phyloP scores from a whole-genome alignment of 164 flowering plant species.

The Litsea cubeba region DNA sequence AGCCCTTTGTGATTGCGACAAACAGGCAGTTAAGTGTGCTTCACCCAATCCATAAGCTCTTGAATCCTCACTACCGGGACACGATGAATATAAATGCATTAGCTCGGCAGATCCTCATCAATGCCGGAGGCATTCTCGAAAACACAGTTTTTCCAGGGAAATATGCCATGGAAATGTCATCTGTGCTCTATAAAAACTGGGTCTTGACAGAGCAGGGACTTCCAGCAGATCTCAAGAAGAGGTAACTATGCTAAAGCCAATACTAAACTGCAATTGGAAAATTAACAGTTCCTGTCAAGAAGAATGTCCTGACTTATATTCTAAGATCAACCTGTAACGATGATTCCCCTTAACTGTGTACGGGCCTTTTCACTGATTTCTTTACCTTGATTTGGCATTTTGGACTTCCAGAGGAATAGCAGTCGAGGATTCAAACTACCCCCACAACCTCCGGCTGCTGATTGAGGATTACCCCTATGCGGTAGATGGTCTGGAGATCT shows the following conservation, averaged over 20 bases:
- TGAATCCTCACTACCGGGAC: slow-evolving; percentile 85
- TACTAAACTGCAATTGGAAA: not conserved
- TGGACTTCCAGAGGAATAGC: slow-evolving; percentile 61
- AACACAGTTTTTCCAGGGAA: slow-evolving; percentile 71
- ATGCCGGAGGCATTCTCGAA: slow-evolving; percentile 73
- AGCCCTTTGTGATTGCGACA: slow-evolving; percentile 84
- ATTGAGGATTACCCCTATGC: slow-evolving; percentile 87
- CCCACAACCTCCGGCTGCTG: slow-evolving; percentile 57
- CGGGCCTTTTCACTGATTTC: too few species aligned
- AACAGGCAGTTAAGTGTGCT: slow-evolving; percentile 74
- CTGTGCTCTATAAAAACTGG: slow-evolving; percentile 63
- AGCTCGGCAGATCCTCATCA: slow-evolving; percentile 77
- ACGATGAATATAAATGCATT: slow-evolving; percentile 86
- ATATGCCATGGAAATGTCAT: slow-evolving; percentile 77
- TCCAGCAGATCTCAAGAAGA: slow-evolving; percentile 70
- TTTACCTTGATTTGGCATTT: too few species aligned
- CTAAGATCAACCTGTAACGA: not conserved
- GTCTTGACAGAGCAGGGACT: slow-evolving; percentile 72
- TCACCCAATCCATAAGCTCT: slow-evolving; percentile 79
- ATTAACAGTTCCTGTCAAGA: not conserved
- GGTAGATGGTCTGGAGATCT: slow-evolving; percentile 81
- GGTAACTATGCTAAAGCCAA: slow-evolving; percentile 30
- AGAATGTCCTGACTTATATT: not conserved
- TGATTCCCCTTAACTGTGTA: too few species aligned
- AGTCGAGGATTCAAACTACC: slow-evolving; percentile 43